A percentile compares a stretch with the other conserved stretches of the same genome.
phyloP scores from a whole-genome alignment of 352 stramenopile genomes.

The Phytophthora idaei region DNA sequence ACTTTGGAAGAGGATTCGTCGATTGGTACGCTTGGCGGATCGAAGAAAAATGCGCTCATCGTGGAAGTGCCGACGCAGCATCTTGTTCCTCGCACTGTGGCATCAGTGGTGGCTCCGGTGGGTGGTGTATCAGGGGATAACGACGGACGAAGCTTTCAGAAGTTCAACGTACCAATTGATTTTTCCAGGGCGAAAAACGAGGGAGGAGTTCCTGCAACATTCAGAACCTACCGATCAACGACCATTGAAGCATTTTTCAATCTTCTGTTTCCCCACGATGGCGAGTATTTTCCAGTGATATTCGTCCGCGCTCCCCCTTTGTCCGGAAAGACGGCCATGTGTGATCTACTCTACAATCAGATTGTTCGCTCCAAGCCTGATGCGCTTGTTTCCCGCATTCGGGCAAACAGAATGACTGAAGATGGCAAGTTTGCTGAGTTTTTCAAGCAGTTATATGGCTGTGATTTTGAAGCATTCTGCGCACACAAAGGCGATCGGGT shows the following conservation, averaged over 20 bases:
- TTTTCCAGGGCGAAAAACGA: constrained; percentile 3
- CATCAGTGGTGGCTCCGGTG: too few relatives aligned
- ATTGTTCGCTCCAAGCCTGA: neutral
- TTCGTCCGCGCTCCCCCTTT: constrained; percentile 32
- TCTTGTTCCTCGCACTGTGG: too few relatives aligned
- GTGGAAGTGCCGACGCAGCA: neutral
- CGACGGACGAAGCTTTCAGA: neutral
- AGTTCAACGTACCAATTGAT: neutral
- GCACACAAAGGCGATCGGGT: neutral
- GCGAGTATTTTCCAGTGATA: constrained; percentile 25
- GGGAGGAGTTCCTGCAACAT: neutral
- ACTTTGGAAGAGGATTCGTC: too few relatives aligned
- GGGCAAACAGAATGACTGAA: neutral
- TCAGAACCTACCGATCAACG: neutral
- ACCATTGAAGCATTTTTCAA: neutral
- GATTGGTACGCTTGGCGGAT: constrained; percentile 2
- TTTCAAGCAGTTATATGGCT: constrained; percentile 28
- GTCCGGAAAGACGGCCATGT: constrained; percentile 36
- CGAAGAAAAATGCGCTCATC: constrained; percentile 1
- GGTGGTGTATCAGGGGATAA: neutral
- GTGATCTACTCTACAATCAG: constrained; percentile 22
- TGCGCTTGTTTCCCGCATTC: neutral
- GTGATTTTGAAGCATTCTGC: constrained; percentile 26
- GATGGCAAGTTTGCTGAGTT: constrained; percentile 23
- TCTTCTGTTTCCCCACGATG: neutral